Conservation (phyloP, 768 basidiomycete species). For the Pleurotus salmoneostramineus region DNA sequence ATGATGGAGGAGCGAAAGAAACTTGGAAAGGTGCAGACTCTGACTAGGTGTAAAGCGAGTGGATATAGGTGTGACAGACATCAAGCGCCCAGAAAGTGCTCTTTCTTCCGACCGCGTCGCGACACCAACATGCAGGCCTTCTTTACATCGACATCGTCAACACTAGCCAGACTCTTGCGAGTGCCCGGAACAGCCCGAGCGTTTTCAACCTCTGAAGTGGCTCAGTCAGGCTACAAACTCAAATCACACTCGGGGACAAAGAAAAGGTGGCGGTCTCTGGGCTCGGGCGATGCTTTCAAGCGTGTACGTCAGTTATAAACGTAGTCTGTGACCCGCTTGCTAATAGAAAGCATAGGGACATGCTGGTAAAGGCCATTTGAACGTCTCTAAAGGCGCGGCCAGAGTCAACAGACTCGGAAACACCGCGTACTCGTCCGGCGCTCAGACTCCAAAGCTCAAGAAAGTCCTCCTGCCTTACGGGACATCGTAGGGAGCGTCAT, state of each 20-base stretch:
- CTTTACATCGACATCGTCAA: not conserved
- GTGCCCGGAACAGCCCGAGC: slow-evolving; percentile 24
- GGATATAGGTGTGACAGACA: not conserved
- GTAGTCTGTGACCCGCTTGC: not conserved
- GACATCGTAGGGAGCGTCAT: slow-evolving; percentile 17
- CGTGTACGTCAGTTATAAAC: slow-evolving; percentile 45
- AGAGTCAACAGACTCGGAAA: slow-evolving; percentile 64
- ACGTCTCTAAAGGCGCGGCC: slow-evolving; percentile 59
- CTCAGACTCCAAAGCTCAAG: slow-evolving; percentile 66
- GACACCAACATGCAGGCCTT: not conserved
- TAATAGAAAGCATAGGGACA: slow-evolving; percentile 41
- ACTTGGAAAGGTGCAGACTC: not conserved
- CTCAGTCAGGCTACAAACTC: slow-evolving; percentile 67
- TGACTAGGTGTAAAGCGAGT: not conserved
- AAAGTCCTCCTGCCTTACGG: slow-evolving; percentile 69
- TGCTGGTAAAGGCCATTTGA: slow-evolving; percentile 72
- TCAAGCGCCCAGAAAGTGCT: not conserved
- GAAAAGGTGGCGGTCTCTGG: slow-evolving; percentile 73
- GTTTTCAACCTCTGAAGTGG: slow-evolving; percentile 58
- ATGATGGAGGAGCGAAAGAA: not conserved
- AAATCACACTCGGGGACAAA: slow-evolving; percentile 81
- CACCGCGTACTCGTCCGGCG: slow-evolving; percentile 60
- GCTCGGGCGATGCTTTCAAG: slow-evolving; percentile 66
- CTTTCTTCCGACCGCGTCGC: not conserved
- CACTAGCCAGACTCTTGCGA: slow-evolving; percentile 10